Evolutionary conservation across 306 rosid species (phyloP), one percentile per base, ranked within the genome.

Genomic region (Vigna reflexopilosa): DNA sequence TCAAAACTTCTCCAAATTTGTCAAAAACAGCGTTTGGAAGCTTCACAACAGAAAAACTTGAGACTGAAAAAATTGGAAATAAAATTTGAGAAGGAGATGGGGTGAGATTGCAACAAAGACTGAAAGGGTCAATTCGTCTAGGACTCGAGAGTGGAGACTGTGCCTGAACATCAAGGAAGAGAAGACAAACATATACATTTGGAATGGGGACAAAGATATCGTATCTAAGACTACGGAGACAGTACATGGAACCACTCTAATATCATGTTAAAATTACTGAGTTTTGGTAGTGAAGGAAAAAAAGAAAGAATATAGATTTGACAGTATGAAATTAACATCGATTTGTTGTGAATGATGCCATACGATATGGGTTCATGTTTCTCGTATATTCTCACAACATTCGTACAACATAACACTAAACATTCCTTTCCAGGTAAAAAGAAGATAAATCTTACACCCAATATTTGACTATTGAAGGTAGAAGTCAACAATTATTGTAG

Each of bases 381-480:
- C 36, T 9, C 28, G 38, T 64, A 3, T n/a, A 64, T 36, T 64
- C 49, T n/a, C 40, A 45, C 7, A 19, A 3, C n/a, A 68, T 67
- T 52, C 70, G 65, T 45, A 40, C 57, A 42, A 7, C 47, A 76
- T 51, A 45, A 45, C n/a, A 52, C 15, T 15, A 26, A 9, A 36
- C 45, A 52, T 9, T 16, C 55, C 16, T 32, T 65, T 52, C 62
- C 40, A 12, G 65, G 20, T 50, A 49, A 50, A 76, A 36, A 50
- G 36, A 3, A 64, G 40, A 76, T 9, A 74, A 26, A 14, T 7
- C 66, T 15, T 54, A 54, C 14, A 67, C 50, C 61, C 22, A 30
- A 19, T 77, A 45, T 78, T 55, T 48, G 26, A 62, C 14, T 19
- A 67, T 14, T 50, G 28, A 71, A 76, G 52, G 64, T 28, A 57